phyloP scores from a whole-genome alignment of 2,329 filamentous ascomycete genomes.

The Ascocoryne sarcoides region DNA sequence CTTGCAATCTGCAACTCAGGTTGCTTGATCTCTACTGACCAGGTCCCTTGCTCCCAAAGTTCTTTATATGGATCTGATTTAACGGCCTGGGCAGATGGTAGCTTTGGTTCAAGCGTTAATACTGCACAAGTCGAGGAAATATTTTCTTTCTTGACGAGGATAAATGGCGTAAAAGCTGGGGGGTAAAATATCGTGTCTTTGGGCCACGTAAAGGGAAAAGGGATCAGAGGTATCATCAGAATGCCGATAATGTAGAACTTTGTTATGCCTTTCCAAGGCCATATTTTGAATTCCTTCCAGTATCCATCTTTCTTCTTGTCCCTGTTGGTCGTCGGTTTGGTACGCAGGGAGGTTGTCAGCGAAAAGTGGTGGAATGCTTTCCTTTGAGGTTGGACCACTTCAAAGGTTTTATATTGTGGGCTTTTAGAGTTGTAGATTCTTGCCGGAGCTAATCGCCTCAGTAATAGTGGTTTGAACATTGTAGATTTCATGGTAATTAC shows the following conservation, averaged over 20 bases:
- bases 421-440: slow-evolving; percentile 11
- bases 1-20: slow-evolving; percentile 87
- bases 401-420: slow-evolving; percentile 7
- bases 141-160: slow-evolving; percentile 49
- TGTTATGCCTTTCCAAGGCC: too few relatives aligned
- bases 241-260: too few relatives aligned
- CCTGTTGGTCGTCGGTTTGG: too few relatives aligned
- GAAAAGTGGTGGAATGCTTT: too few relatives aligned
- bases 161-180: slow-evolving; percentile 56
- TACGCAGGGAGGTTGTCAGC: too few relatives aligned
- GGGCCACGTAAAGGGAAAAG: too few relatives aligned
- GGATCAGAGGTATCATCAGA: too few relatives aligned
- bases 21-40: slow-evolving; percentile 90
- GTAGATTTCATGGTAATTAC: too few relatives aligned
- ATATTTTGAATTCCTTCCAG: too few relatives aligned
- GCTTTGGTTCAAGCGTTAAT: slow-evolving; percentile 48
- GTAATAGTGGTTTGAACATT: too few relatives aligned
- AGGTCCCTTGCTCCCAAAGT: slow-evolving; percentile 58
- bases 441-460: too few relatives aligned
- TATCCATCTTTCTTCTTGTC: too few relatives aligned
- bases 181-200: slow-evolving; percentile 40
- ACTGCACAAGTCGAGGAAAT: slow-evolving; percentile 62
- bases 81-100: neutral
- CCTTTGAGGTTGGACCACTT: neutral
- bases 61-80: slow-evolving; percentile 30